Evolutionary conservation across 164 flowering plant species (phyloP), one percentile per base, ranked within the genome.

Genomic region (Stephania cephalantha): DNA sequence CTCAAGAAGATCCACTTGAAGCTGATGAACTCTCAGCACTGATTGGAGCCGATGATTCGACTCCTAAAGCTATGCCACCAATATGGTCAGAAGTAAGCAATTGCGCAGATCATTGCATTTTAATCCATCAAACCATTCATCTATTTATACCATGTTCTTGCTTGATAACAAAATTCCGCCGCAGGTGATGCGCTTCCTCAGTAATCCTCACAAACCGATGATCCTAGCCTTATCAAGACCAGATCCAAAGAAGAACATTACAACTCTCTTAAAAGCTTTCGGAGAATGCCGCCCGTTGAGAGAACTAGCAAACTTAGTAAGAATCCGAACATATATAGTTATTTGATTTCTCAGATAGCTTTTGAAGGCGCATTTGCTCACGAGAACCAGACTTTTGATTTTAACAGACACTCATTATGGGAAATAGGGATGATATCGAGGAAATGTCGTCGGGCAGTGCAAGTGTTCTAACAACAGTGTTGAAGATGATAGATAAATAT

Each of bases 131-230:
- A 68, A 42, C 4, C 44, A 22, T 31, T 17, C 63, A 10, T 48
- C 66, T 31, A 2, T 68, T 70, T 35, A 35, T 35, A 35, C 42
- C 42, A 35, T 25, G 6, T 71, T 4, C 35, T 71, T 68, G 13
- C 42, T 48, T 48, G 58, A 45, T 31, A n/a, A 11, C 63, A 30
- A 48, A 70, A 70, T 6, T 69, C 17, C 72, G 46, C 45, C 76
- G 73, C 83, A 93, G 98, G 87, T 95, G 73, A 91, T 93, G 97
- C 91, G 94, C 20, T 95, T 93, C 79, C 81, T 95, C 67, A 84
- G 95, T 46, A 95, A 95, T 86, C 99, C 98, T 35, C 99, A 93
- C 81, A 95, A 95, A 75, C 99, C 98, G 13, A 89, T 93, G 88
- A 91, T 95, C 76, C 81, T 95, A 74, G 99, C 99, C 68, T 85